phyloP scores from a whole-genome alignment of 2,329 filamentous ascomycete genomes.

The Fusarium piperis region DNA sequence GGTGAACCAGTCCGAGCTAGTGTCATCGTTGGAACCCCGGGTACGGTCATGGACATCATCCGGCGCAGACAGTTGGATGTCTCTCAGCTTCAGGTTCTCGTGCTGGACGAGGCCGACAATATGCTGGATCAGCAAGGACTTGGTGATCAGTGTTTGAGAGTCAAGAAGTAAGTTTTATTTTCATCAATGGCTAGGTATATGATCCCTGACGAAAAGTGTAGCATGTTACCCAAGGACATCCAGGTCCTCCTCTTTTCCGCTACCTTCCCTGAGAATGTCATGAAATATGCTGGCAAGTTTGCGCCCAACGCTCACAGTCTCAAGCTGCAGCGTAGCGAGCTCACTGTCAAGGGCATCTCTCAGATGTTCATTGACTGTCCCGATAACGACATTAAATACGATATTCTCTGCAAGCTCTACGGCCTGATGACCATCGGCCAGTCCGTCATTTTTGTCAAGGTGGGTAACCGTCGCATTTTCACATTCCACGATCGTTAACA shows the following conservation, averaged over 20 bases:
- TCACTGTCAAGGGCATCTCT: slow-evolving; percentile 96
- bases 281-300: slow-evolving; percentile 84
- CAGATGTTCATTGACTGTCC: slow-evolving; percentile 98
- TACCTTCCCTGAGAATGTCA: slow-evolving; percentile 87
- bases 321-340: slow-evolving; percentile 86
- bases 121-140: slow-evolving; percentile 97
- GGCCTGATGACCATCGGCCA: slow-evolving; percentile 96
- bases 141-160: slow-evolving; percentile 92
- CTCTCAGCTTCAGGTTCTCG: slow-evolving; percentile 79
- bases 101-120: slow-evolving; percentile 97
- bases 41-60: slow-evolving; percentile 90
- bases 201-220: slow-evolving; percentile 53
- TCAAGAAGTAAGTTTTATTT: slow-evolving; percentile 73
- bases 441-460: slow-evolving; percentile 97
- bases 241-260: slow-evolving; percentile 97
- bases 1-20: slow-evolving; percentile 76
- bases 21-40: slow-evolving; percentile 91
- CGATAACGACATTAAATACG: slow-evolving; percentile 83
- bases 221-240: slow-evolving; percentile 76
- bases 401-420: slow-evolving; percentile 90
- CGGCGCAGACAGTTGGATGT: slow-evolving; percentile 79
- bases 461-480: slow-evolving; percentile 50
- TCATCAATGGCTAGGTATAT: background rate
- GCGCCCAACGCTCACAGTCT: slow-evolving; percentile 88
- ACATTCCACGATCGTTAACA: slow-evolving; percentile 23